Evolutionary conservation across 805 yeast genomes (phyloP), one percentile per base, ranked within the genome.

Genomic region (Saccharomycopsis olivae): DNA sequence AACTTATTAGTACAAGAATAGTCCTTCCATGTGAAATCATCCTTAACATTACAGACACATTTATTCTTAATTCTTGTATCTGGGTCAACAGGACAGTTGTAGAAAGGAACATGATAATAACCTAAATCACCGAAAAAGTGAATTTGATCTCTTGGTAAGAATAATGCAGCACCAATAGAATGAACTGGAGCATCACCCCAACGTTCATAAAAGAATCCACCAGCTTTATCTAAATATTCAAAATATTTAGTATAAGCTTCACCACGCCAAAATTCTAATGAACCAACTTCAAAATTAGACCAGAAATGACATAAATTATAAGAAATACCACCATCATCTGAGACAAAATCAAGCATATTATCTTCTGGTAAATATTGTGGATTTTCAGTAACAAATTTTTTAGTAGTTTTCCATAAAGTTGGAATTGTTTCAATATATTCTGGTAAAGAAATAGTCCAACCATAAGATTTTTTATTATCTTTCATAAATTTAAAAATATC

Each of bases 181-280:
- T 85, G 95, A 36, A 85, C 79, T 27, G 95, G 95, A 20, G 94
- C 95, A 60, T 85, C 95, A 51, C 95, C 94, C 95, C 94, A 84
- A 61, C 95, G 71, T 65, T 82, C 87, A 59, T 85, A 86, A 64
- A 81, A 86, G 64, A 86, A 86, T n/a, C 95, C 95, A 57, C 95
- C 95, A 13, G 79, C 72, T 47, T 72, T 59, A 60, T 86, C 95
- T 53, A 86, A 69, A 51, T 68, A 64, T 15, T 82, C 80, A 51
- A 86, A 86, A 59, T 78, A 86, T 41, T 71, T 68, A 34, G 59
- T 51, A 56, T 86, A 86, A 6, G 84, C 84, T 38, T 77, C 73
- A 15, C 73, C 59, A 56, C 92, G 69, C 85, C 86, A 83, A 57
- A 85, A 72, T 40, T 72, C 69, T 58, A 84, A 67, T 39, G 75